Evolutionary conservation across 352 stramenopile species (phyloP).

Genomic region (Phytophthora constricta): DNA sequence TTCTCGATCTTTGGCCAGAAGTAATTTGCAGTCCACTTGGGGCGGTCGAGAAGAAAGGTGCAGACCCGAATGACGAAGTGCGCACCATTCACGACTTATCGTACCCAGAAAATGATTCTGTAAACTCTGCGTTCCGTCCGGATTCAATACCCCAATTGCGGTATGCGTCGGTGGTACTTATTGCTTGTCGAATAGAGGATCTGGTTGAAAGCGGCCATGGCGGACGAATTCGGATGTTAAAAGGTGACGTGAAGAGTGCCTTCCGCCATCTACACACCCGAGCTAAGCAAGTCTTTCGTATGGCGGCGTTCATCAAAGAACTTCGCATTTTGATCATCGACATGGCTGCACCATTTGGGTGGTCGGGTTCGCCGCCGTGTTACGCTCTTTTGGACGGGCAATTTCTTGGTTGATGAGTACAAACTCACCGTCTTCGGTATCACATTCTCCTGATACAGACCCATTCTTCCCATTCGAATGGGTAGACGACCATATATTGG

Average conservation of each 20-base stretch:
- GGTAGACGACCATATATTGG: conserved; percentile 33
- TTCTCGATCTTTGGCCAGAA: background rate
- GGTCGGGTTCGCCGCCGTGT: conserved; percentile 4
- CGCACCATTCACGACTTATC: background rate
- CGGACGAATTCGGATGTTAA: background rate
- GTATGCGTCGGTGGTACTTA: too few species aligned
- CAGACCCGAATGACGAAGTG: background rate
- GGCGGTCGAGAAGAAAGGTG: background rate
- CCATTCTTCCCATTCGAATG: conserved; percentile 31
- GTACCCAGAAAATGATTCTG: too few species aligned
- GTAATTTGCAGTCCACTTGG: background rate
- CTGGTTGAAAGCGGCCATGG: background rate
- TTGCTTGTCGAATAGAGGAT: conserved; percentile 7
- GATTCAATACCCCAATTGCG: too few species aligned
- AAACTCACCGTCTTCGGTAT: conserved; percentile 7
- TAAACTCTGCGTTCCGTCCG: too few species aligned
- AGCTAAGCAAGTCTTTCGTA: conserved; percentile 1
- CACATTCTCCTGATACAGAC: background rate
- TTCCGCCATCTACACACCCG: conserved; percentile 17
- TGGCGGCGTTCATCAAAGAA: conserved; percentile 4
- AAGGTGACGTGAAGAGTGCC: conserved; percentile 21
- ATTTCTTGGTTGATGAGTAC: conserved; percentile 5
- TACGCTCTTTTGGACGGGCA: conserved; percentile 5
- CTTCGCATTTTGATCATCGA: conserved; percentile 7
- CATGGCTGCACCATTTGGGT: conserved; percentile 14